Conservation (phyloP, 306 rosid species). For the Vigna angularis region DNA sequence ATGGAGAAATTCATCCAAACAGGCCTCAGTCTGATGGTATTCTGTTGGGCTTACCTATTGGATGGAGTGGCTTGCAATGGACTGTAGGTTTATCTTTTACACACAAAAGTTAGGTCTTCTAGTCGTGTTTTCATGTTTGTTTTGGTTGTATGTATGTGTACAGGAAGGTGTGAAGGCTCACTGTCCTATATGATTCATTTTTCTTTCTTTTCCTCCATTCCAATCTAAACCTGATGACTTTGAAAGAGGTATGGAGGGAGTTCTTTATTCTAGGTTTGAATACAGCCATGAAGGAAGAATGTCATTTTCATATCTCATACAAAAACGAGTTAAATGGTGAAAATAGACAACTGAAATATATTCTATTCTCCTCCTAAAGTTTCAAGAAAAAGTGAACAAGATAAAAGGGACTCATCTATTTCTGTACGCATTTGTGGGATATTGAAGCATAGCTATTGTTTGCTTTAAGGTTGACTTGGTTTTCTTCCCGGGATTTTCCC, state of each 20-base stretch:
- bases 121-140: neutral
- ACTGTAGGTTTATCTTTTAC: conserved; percentile 11
- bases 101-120: neutral
- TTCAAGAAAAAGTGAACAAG: neutral
- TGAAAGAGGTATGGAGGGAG: neutral
- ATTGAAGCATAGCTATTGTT: conserved; percentile 8
- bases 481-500: conserved; percentile 31
- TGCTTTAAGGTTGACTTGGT: neutral
- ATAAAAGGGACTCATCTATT: neutral
- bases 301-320: neutral
- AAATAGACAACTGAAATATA: neutral
- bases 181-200: neutral
- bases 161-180: neutral
- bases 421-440: neutral
- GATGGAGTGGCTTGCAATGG: conserved; percentile 1
- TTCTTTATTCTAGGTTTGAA: neutral
- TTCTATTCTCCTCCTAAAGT: neutral
- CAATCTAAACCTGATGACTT: neutral
- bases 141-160: neutral
- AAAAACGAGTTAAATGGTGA: neutral
- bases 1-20: too few relatives aligned
- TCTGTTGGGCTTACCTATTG: neutral
- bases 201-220: neutral
- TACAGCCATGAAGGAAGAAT: neutral
- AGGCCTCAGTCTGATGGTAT: too few relatives aligned